Evolutionary conservation across 164 flowering plant genomes (phyloP).

Genomic region (Berberis thunbergii): DNA sequence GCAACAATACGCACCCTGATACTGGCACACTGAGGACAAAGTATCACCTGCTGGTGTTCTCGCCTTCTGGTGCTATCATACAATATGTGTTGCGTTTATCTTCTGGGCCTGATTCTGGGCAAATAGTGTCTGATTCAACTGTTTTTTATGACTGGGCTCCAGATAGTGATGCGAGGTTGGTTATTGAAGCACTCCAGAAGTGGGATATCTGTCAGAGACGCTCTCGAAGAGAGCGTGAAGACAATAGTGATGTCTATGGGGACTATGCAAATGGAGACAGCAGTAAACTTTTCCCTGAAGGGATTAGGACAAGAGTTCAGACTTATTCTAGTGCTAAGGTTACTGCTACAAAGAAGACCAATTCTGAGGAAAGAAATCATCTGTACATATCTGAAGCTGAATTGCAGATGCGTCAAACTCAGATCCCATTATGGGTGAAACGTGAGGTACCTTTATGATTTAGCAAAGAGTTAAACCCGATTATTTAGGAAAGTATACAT

Average conservation of each 20-base stretch:
- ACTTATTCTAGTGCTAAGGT: slow-evolving; percentile 2
- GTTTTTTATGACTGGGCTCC: slow-evolving; percentile 25
- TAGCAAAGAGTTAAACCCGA: too few relatives aligned
- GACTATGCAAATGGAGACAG: slow-evolving; percentile 41
- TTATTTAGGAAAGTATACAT: not conserved
- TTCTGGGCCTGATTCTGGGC: slow-evolving; percentile 23
- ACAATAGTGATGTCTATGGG: slow-evolving; percentile 54
- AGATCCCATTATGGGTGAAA: slow-evolving; percentile 51
- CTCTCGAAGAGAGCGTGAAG: slow-evolving; percentile 41
- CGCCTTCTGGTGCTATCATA: slow-evolving; percentile 60
- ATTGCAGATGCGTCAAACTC: slow-evolving; percentile 48
- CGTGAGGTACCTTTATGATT: slow-evolving; percentile 36
- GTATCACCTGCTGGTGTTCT: slow-evolving; percentile 53
- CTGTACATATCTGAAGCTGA: slow-evolving; percentile 69
- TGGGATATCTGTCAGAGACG: slow-evolving; percentile 70
- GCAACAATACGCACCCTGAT: slow-evolving; percentile 13
- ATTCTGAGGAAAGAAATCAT: slow-evolving; percentile 41
- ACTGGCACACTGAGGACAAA: slow-evolving; percentile 27
- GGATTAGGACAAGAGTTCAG: not conserved
- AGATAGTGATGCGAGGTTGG: slow-evolving; percentile 42
- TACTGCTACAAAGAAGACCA: slow-evolving; percentile 5
- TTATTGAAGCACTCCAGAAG: slow-evolving; percentile 61
- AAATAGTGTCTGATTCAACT: slow-evolving; percentile 18
- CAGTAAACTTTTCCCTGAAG: slow-evolving; percentile 40
- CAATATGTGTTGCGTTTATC: slow-evolving; percentile 46